A percentile compares a stretch with the other conserved stretches of the same genome.
These are phyloP conservation scores for Agrocybe chaxingu DNA, from an alignment of 768 basidiomycete species.

Conservation along the genomic window DNA sequence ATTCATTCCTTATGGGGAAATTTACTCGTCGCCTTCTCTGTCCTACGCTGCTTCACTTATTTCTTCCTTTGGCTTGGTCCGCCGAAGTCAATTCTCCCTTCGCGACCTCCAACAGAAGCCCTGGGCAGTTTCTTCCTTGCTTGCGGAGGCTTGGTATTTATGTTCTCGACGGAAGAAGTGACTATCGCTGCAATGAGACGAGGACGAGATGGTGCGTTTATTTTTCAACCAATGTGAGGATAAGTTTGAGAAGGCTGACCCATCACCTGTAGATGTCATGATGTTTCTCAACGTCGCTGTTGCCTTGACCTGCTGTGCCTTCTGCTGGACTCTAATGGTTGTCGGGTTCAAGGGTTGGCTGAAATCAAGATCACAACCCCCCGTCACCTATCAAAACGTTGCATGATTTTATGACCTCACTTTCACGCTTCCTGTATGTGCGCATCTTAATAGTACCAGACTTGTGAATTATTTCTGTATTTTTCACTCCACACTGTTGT, in stretches of 20 bases:
- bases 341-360: slow-evolving; percentile 85
- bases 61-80: slow-evolving; percentile 92
- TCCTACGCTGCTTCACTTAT: slow-evolving; percentile 85
- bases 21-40: slow-evolving; percentile 73
- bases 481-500: too few relatives aligned
- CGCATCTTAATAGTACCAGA: not conserved
- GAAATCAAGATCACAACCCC: slow-evolving; percentile 34
- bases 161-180: slow-evolving; percentile 86
- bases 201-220: slow-evolving; percentile 71
- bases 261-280: slow-evolving; percentile 61
- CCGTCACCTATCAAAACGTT: slow-evolving; percentile 28
- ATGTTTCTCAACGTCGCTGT: slow-evolving; percentile 87
- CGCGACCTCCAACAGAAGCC: slow-evolving; percentile 91
- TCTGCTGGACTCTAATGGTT: slow-evolving; percentile 77
- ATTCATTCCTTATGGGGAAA: slow-evolving; percentile 92
- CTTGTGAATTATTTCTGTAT: not conserved
- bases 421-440: not conserved
- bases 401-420: slow-evolving; percentile 12
- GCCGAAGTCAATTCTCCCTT: slow-evolving; percentile 80
- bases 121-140: slow-evolving; percentile 84
- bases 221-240: not conserved
- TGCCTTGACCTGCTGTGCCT: slow-evolving; percentile 81
- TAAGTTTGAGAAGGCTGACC: not conserved
- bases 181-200: slow-evolving; percentile 89
- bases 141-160: slow-evolving; percentile 86